Base-by-base conservation (phyloP, 768 basidiomycete species). In the Pholiota conissans region DNA sequence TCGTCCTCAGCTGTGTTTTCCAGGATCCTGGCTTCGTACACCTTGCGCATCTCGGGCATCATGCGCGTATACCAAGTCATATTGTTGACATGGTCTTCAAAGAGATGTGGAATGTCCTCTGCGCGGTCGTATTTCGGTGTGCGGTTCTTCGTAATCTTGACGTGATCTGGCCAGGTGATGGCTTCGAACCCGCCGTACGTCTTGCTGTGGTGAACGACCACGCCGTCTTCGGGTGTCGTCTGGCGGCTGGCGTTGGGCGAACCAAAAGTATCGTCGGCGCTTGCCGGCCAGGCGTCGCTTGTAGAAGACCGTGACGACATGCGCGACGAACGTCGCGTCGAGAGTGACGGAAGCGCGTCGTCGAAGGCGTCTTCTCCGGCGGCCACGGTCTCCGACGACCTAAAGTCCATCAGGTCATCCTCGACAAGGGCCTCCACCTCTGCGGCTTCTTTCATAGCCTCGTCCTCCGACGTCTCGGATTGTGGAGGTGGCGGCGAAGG, bases 1-100 rank as follows among this genome's bases (percentile, higher is more conserved):
- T 94, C 92, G 62, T 89, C 86, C 5, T 76, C 72, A 20, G 77
- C 77, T 0, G 88, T 89, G 57, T 84, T 86, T 60, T 88, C 82
- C 14, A 71, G 71, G 13, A 95, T 92, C 59, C 79, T 79, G 3
- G 82, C 79, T 64, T 87, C 80, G 57, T 93, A 89, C 1, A 92
- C 72, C 2, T 69, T 64, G 16, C 82, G 79, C 64, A 81, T 80
- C 48, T 76, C 70, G 2, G 70, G 72, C 1, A 79, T 74, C 22
- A 70, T 67, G 11, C 80, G 75, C 26, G 73, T 77, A n/a, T 65
- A 52, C 0, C 65, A 63, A 1, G 77, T 73, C 61, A 85, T 74
- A 1, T 72, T 65, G 68, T 90, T 89, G 71, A 91, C 80, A 52
- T 80, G 73, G 66, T 91, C 89, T 56, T 90, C 86, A 5, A 91